phyloP scores from a whole-genome alignment of 2,329 filamentous ascomycete genomes.

The Fusarium decemcellulare region DNA sequence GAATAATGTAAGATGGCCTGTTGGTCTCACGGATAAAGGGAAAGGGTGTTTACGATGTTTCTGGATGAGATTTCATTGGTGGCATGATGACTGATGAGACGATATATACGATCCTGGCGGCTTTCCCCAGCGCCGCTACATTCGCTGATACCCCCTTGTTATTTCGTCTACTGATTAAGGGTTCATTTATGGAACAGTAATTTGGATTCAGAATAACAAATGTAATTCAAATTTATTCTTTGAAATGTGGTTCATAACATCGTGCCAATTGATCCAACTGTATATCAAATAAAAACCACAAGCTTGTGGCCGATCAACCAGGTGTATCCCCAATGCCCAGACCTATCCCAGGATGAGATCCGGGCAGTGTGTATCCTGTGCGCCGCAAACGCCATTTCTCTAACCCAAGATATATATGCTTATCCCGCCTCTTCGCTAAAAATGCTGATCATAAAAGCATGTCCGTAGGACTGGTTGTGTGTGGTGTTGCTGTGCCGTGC shows the following conservation, averaged over 20 bases:
- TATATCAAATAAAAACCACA: conserved; percentile 7
- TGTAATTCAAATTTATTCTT: neutral
- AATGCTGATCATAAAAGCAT: conserved; percentile 27
- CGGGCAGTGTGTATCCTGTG: conserved; percentile 6
- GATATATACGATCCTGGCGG: conserved; percentile 26
- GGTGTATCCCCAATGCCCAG: neutral
- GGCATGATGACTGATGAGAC: conserved; percentile 28
- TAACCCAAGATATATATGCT: conserved; percentile 24
- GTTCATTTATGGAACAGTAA: conserved; percentile 6
- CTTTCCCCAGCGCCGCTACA: conserved; percentile 24
- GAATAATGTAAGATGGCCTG: neutral
- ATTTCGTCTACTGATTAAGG: conserved; percentile 3
- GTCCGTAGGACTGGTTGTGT: neutral
- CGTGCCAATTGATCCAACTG: conserved; percentile 11
- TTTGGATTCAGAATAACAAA: neutral
- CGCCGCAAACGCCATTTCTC: conserved; percentile 32
- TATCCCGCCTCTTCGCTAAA: conserved; percentile 35
- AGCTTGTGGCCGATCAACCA: conserved; percentile 8
- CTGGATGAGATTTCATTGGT: conserved; percentile 1
- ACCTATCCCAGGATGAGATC: conserved; percentile 1
- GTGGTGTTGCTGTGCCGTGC: neutral
- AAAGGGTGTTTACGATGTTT: conserved; percentile 1
- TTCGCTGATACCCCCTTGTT: conserved; percentile 44
- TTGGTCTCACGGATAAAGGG: conserved; percentile 8
- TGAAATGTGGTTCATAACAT: conserved; percentile 22